Conservation (phyloP, 495 filamentous ascomycete genomes). For the Penicillium bialowiezense region DNA sequence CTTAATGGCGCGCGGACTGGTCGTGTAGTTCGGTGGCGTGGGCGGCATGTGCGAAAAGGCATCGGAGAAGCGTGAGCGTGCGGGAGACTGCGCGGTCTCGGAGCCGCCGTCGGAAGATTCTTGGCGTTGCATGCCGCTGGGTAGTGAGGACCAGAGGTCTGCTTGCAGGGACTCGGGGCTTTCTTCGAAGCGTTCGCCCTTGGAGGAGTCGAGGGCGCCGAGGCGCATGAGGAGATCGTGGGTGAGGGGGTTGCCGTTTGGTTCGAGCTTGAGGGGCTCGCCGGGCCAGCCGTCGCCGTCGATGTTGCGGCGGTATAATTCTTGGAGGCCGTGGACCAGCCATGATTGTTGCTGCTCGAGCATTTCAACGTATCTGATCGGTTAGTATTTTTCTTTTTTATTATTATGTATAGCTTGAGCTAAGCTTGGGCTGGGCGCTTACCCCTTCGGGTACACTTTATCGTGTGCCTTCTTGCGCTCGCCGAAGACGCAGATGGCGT, state of each 20-base stretch:
- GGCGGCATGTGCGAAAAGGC: constrained; percentile 34
- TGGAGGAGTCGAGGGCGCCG: constrained; percentile 49
- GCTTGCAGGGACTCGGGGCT: constrained; percentile 53
- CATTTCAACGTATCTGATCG: constrained; percentile 69
- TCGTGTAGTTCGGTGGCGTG: constrained; percentile 37
- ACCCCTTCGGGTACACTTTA: constrained; percentile 65
- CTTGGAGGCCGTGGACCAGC: constrained; percentile 59
- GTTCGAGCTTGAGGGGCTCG: constrained; percentile 46
- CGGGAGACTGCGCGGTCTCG: constrained; percentile 49
- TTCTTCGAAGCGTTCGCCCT: constrained; percentile 59
- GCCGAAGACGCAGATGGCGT: constrained; percentile 61
- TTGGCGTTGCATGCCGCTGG: constrained; percentile 49
- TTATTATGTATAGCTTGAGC: no score
- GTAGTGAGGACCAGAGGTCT: constrained; percentile 48
- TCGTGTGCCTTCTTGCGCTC: constrained; percentile 61
- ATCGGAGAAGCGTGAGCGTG: constrained; percentile 36
- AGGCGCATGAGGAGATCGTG: constrained; percentile 63
- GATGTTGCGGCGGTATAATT: constrained; percentile 53
- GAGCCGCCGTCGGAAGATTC: constrained; percentile 53
- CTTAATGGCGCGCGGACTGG: constrained; percentile 38
- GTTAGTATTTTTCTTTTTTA: no score
- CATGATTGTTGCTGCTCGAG: constrained; percentile 68
- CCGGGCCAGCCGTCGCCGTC: constrained; percentile 56
- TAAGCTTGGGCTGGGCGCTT: no score
- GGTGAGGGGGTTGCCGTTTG: constrained; percentile 60